phyloP scores from a whole-genome alignment of 2,329 filamentous ascomycete genomes.

The Myriosclerotinia scirpicola region DNA sequence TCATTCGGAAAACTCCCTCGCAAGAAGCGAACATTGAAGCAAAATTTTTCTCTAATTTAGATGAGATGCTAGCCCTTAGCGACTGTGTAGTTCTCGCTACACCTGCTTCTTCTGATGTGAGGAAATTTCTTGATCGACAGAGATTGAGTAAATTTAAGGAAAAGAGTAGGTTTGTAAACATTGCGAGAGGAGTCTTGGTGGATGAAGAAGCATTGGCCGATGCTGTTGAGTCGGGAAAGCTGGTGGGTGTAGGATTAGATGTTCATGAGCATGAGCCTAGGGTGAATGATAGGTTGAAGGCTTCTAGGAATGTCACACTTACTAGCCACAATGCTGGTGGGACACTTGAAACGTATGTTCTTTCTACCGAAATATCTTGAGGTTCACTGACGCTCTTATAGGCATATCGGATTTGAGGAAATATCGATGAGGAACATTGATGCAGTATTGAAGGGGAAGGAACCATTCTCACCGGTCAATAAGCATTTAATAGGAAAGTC shows the following conservation, averaged over 20 bases:
- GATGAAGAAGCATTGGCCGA: conserved; percentile 63
- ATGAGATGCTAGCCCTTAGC: conserved; percentile 50
- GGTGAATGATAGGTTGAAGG: conserved; percentile 37
- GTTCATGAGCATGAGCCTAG: conserved; percentile 62
- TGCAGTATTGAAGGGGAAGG: conserved; percentile 49
- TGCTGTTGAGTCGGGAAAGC: conserved; percentile 53
- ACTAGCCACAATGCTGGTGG: conserved; percentile 69
- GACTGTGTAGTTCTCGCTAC: conserved; percentile 65
- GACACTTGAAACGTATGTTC: conserved; percentile 56
- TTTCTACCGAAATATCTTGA: not conserved
- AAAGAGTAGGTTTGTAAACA: conserved; percentile 62
- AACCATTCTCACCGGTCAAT: conserved; percentile 39
- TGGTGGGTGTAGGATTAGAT: conserved; percentile 60
- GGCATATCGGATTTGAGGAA: conserved; percentile 60
- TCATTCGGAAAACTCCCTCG: conserved; percentile 46
- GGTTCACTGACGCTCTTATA: conserved; percentile 19
- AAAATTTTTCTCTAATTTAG: conserved; percentile 52
- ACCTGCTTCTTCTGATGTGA: conserved; percentile 50
- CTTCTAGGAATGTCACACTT: conserved; percentile 47
- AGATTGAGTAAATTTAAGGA: conserved; percentile 53
- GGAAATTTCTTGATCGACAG: conserved; percentile 50
- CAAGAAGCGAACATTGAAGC: conserved; percentile 49
- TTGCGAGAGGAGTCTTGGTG: conserved; percentile 63
- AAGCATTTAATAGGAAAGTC: conserved; percentile 31
- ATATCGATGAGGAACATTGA: conserved; percentile 66